Base-by-base conservation (phyloP, 2,329 filamentous ascomycete genomes). In the Seiridium unicorne region DNA sequence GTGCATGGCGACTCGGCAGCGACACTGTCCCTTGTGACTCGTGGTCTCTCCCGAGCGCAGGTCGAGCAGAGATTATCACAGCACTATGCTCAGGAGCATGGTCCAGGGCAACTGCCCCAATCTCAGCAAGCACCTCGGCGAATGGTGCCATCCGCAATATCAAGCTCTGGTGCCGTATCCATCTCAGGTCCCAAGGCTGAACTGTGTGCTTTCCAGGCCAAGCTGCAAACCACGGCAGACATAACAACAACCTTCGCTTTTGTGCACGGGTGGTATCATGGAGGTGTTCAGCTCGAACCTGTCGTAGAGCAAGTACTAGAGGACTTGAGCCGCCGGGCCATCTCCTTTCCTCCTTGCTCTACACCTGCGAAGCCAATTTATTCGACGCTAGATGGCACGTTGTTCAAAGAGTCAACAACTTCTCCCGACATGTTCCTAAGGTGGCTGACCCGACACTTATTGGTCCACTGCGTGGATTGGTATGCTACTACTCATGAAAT, bases 221-320 rank as follows among this genome's bases (percentile, higher is more conserved):
- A 38, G 49, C 5, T 31, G 51, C 47, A 57, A n/a, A 44, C 51
- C 13, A 6, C 32, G 26, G 13, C 58, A 3, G 51, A 51, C 13
- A 7, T 58, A 3, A 44, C 13, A 4, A 54, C 59, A 32, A 57
- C 47, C 5, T 60, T 38, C 35, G 54, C 55, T 1, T 40, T 57
- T 53, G 48, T 60, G n/a, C 59, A 60, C 40, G 59, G 59, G 5
- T 60, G 55, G 54, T 60, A 57, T 42, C 59, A 60, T 34, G 59
- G 59, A 53, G 59, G 59, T 5, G 38, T 51, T 13, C 54, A 57
- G 26, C 46, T 60, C 8, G 59, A 60, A 48, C 5, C 11, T 13
- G 59, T 60, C 35, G 59, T 60, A 3, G 5, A 35, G 9, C 36
- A 60, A 40, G 55, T 60, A 26, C 36, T 60, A 11, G 31, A 54